A percentile compares a stretch with the other conserved stretches of the same genome.
phyloP scores from a whole-genome alignment of 352 stramenopile genomes.

The Phytophthora multivora region DNA sequence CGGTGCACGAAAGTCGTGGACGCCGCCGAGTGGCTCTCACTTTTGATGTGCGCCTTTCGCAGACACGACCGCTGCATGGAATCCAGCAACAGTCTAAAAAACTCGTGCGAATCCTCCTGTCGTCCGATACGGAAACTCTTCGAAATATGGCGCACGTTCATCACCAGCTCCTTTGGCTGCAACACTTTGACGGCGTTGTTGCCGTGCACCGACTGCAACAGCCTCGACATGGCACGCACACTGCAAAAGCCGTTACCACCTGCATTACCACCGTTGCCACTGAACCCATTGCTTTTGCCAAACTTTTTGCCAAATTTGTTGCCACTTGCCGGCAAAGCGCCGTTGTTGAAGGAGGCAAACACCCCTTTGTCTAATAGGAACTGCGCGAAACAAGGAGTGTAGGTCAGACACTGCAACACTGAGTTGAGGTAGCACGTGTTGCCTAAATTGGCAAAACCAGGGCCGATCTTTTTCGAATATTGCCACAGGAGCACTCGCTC shows the following conservation, averaged over 20 bases:
- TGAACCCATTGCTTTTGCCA: conserved; percentile 17
- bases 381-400: conserved; percentile 82
- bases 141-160: conserved; percentile 85
- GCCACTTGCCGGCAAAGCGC: conserved; percentile 5
- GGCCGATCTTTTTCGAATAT: conserved; percentile 77
- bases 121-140: conserved; percentile 88
- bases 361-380: conserved; percentile 85
- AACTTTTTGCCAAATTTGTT: conserved; percentile 39
- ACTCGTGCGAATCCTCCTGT: conserved; percentile 93
- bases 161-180: conserved; percentile 81
- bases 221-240: conserved; percentile 64
- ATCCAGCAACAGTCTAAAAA: conserved; percentile 89
- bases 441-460: conserved; percentile 89
- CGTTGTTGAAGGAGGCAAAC: conserved; percentile 41
- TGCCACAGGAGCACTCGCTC: conserved; percentile 66
- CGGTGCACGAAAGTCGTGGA: conserved; percentile 84
- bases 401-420: conserved; percentile 89
- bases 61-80: conserved; percentile 84
- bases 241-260: conserved; percentile 56
- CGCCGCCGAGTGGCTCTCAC: conserved; percentile 56
- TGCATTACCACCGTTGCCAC: conserved; percentile 18
- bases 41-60: conserved; percentile 73
- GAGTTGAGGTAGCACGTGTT: conserved; percentile 97
- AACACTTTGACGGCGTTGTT: conserved; percentile 49
- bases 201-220: conserved; percentile 71